These are phyloP conservation scores for Lolium perenne DNA, from an alignment of 176 grass and related monocot species.

Conservation along the genomic window DNA sequence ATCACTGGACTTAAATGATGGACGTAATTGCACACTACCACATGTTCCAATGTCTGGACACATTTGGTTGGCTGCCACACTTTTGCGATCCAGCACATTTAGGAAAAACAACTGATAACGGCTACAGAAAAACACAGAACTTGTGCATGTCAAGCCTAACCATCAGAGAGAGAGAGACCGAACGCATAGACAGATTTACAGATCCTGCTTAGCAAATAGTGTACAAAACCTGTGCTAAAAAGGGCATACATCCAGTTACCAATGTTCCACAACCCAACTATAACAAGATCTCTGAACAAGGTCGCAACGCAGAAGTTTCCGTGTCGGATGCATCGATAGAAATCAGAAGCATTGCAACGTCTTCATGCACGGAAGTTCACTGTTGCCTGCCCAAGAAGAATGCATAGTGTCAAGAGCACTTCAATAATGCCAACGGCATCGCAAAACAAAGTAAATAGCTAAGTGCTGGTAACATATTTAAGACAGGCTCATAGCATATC, in stretches of 20 bases:
- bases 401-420: neutral
- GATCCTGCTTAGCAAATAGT: neutral
- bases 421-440: neutral
- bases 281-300: neutral
- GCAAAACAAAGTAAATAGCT: neutral
- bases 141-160: neutral
- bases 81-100: too few species aligned
- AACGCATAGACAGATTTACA: neutral
- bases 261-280: neutral
- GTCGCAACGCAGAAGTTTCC: neutral
- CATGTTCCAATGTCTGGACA: too few species aligned
- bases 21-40: too few species aligned
- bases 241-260: neutral
- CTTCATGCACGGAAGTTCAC: neutral
- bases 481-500: neutral
- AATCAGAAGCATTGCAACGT: neutral
- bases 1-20: too few species aligned
- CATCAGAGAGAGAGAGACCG: neutral
- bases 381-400: slow-evolving; percentile 36
- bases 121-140: neutral
- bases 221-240: neutral
- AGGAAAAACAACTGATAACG: too few species aligned
- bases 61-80: too few species aligned
- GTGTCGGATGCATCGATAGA: neutral
- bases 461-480: neutral